These are phyloP conservation scores for Rhodotorula babjevae DNA, from an alignment of 768 basidiomycete species.

Conservation along the genomic window DNA sequence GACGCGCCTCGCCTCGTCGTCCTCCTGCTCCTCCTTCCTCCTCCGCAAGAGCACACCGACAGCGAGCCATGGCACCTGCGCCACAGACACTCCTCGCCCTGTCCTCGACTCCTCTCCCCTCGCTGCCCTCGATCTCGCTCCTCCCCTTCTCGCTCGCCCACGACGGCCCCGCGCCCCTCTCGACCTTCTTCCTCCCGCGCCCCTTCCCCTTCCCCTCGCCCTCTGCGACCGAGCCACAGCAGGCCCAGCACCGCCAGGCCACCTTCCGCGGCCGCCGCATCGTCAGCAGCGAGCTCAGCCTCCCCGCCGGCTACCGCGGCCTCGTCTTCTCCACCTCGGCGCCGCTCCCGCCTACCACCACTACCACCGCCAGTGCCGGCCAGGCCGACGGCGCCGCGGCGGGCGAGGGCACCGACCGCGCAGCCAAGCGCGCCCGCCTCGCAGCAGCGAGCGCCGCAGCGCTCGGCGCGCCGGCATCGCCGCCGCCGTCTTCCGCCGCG, in stretches of 20 bases:
- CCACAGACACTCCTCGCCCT: constrained; percentile 9
- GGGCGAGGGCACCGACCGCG: constrained; percentile 1
- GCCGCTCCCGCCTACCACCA: not conserved
- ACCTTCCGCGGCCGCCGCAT: constrained; percentile 19
- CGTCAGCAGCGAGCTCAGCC: not conserved
- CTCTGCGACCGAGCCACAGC: not conserved
- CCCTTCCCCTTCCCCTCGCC: not conserved
- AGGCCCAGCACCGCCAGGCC: constrained; percentile 5
- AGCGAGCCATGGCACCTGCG: not conserved
- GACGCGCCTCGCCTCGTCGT: too few relatives aligned
- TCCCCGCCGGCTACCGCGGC: constrained; percentile 18
- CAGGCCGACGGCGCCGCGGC: not conserved
- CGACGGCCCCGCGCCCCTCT: constrained; percentile 25
- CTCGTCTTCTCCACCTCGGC: constrained; percentile 6
- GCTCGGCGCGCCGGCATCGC: not conserved
- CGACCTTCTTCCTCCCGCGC: constrained; percentile 28
- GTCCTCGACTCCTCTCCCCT: not conserved
- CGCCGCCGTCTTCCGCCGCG: not conserved
- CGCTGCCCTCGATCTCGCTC: constrained; percentile 15
- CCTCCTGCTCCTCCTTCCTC: not conserved
- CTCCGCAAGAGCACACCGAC: too few relatives aligned
- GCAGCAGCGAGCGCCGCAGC: not conserved
- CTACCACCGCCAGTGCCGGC: not conserved
- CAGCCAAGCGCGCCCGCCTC: constrained; percentile 13
- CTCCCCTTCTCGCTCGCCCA: constrained; percentile 20